These are phyloP conservation scores for Ogataea degrootiae DNA, from an alignment of 805 yeast genomes.

Conservation along the genomic window DNA sequence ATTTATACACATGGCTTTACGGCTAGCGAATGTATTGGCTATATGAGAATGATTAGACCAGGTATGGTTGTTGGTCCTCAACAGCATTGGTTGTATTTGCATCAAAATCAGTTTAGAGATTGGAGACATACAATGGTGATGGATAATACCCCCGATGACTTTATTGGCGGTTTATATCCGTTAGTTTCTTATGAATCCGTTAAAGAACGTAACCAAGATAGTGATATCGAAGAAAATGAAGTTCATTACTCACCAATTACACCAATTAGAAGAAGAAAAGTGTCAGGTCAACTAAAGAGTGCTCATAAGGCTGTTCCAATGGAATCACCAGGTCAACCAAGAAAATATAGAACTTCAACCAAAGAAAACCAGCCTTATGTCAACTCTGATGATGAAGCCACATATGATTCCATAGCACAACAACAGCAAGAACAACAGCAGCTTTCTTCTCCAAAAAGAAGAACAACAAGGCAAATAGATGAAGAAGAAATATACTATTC, in stretches of 20 bases:
- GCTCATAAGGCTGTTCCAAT: conserved; percentile 75
- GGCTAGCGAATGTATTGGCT: conserved; percentile 94
- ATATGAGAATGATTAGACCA: conserved; percentile 93
- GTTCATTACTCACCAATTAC: conserved; percentile 49
- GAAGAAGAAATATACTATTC: conserved; percentile 19
- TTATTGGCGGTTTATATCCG: conserved; percentile 64
- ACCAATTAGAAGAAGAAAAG: conserved; percentile 67
- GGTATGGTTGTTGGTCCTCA: conserved; percentile 99
- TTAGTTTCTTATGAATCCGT: conserved; percentile 59
- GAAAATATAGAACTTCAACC: conserved; percentile 50
- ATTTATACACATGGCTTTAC: conserved; percentile 96
- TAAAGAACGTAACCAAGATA: conserved; percentile 41
- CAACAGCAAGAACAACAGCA: conserved; percentile 11
- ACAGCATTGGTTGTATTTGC: conserved; percentile 96
- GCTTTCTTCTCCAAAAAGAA: conserved; percentile 21
- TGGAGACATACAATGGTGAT: conserved; percentile 92
- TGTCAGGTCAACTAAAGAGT: conserved; percentile 65
- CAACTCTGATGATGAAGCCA: conserved; percentile 33
- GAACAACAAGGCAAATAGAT: conserved; percentile 8
- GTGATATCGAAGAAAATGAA: conserved; percentile 25
- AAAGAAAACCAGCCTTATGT: conserved; percentile 27
- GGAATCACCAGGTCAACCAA: conserved; percentile 96
- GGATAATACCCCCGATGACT: conserved; percentile 59
- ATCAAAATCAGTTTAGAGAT: conserved; percentile 92
- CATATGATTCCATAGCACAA: conserved; percentile 18